Evolutionary conservation across 2,329 filamentous ascomycete species (phyloP), one percentile per base, ranked within the genome.

Genomic region (Colletotrichum cuscutae): DNA sequence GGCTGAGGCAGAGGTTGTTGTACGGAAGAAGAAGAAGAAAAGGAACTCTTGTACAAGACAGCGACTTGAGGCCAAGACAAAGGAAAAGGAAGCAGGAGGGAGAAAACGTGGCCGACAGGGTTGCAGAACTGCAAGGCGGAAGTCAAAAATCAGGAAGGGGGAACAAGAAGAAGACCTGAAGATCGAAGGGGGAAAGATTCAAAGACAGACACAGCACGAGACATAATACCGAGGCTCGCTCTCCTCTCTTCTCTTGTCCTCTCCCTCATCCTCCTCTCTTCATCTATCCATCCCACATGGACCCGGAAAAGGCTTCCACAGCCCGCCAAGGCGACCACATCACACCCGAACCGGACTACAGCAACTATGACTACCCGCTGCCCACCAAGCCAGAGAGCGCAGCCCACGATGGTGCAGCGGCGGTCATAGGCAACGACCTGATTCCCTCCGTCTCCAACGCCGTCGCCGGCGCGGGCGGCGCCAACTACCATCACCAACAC

Each of bases 371-470:
- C 24, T 73, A 65, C 49, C 60, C 71, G 8, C 59, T 73, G 28
- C 71, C 71, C 28, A 58, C 22, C 66, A 73, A 73, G 66, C 49
- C 28, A 35, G 71, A 73, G 54, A 65, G 60, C 46, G 71, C 71
- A 5, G 71, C 71, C 8, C 66, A 70, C 60, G 49, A 73, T 35
- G 71, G 66, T 49, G 58, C 59, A n/a, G 66, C 66, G 22, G 66
- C 71, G 11, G 54, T 37, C 54, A 19, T 71, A 3, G 71, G 71
- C 19, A 73, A 73, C 66, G 71, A 73, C 56, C 60, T 73, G 66
- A 73, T 73, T 37, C 71, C 71, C 19, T 73, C 66, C 28, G 71
- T 73, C 35, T 73, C 71, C 35, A 71, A 73, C 37, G 71, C 71
- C 60, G 28, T 73, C 26, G 71, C 66, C 60, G 24, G 32, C 32